Percentiles rank a stretch among this genome's conserved stretches.
Evolutionary conservation across 2,329 filamentous ascomycete genomes (phyloP).

Genomic region (Thielaviopsis cerberus): DNA sequence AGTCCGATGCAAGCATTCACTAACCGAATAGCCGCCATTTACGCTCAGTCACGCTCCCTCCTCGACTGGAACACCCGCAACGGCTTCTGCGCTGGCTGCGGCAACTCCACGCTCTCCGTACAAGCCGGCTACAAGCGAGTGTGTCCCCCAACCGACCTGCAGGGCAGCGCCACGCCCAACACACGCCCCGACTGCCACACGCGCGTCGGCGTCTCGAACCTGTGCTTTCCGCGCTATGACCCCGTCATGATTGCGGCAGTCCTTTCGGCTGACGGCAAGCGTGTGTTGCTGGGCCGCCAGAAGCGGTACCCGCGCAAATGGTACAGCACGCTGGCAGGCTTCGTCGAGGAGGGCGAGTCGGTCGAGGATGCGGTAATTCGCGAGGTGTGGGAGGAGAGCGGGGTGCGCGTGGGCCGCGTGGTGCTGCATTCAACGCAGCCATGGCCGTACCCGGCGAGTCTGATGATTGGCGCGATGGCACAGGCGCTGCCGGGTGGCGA

Average conservation of each 20-base stretch:
- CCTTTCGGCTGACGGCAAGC: conserved; percentile 58
- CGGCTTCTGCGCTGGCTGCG: conserved; percentile 80
- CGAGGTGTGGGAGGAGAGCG: conserved; percentile 75
- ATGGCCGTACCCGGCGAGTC: conserved; percentile 68
- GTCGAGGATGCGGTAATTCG: conserved; percentile 69
- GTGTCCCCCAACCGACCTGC: conserved; percentile 52
- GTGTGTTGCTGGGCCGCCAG: conserved; percentile 66
- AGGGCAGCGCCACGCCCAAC: conserved; percentile 25
- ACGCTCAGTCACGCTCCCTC: conserved; percentile 71
- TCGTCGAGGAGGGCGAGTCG: conserved; percentile 69
- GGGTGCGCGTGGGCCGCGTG: conserved; percentile 57
- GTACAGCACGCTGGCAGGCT: conserved; percentile 79
- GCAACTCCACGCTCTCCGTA: conserved; percentile 59
- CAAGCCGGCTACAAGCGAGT: conserved; percentile 66
- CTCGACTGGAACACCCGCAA: conserved; percentile 91
- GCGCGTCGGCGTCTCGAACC: conserved; percentile 69
- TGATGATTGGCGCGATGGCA: conserved; percentile 78
- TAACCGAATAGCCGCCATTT: conserved; percentile 52
- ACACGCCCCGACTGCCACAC: conserved; percentile 58
- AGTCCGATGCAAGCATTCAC: neutral
- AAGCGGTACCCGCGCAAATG: conserved; percentile 67
- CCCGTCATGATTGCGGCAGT: conserved; percentile 92
- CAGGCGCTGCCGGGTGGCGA: conserved; percentile 68
- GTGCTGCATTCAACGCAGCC: conserved; percentile 71
- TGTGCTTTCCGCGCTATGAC: conserved; percentile 81